A percentile compares a stretch with the other conserved stretches of the same genome.
Evolutionary conservation across 352 stramenopile genomes (phyloP).

Genomic region (Phytophthora colocasiae): DNA sequence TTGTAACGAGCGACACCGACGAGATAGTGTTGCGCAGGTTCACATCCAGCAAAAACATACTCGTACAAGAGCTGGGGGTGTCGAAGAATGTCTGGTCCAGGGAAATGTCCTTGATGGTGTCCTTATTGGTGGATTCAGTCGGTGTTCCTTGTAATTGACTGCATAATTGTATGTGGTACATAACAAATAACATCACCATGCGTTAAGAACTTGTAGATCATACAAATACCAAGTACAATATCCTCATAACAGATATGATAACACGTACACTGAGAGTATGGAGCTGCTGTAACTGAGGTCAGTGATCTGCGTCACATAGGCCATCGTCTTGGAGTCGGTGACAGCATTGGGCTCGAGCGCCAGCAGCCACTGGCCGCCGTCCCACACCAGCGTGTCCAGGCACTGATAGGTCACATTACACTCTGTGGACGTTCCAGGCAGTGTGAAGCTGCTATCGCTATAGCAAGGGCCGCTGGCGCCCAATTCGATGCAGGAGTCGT

Average conservation of each 20-base stretch:
- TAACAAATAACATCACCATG: conserved; percentile 11
- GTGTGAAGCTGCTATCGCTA: conserved; percentile 34
- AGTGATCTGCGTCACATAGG: conserved; percentile 57
- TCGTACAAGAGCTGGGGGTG: conserved; percentile 40
- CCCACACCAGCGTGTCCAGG: conserved; percentile 49
- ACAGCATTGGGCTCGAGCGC: conserved; percentile 33
- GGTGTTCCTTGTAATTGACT: conserved; percentile 45
- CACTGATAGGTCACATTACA: conserved; percentile 73
- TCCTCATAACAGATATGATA: conserved; percentile 6
- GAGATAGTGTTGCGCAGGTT: conserved; percentile 48
- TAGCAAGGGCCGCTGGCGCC: conserved; percentile 46
- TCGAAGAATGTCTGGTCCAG: conserved; percentile 66
- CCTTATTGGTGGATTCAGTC: conserved; percentile 39
- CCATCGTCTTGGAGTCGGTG: conserved; percentile 42
- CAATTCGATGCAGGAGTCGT: conserved; percentile 35
- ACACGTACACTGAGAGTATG: conserved; percentile 53
- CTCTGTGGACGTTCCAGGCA: conserved; percentile 22
- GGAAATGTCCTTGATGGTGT: conserved; percentile 50
- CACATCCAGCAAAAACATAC: conserved; percentile 47
- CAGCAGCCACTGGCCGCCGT: conserved; percentile 48
- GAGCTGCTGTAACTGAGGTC: conserved; percentile 41
- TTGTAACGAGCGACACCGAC: conserved; percentile 37
- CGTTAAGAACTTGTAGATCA: conserved; percentile 2
- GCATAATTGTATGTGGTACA: conserved; percentile 6
- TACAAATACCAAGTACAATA: conserved; percentile 9